phyloP scores from a whole-genome alignment of 495 filamentous ascomycete genomes.

The Aspergillus egyptiacus region DNA sequence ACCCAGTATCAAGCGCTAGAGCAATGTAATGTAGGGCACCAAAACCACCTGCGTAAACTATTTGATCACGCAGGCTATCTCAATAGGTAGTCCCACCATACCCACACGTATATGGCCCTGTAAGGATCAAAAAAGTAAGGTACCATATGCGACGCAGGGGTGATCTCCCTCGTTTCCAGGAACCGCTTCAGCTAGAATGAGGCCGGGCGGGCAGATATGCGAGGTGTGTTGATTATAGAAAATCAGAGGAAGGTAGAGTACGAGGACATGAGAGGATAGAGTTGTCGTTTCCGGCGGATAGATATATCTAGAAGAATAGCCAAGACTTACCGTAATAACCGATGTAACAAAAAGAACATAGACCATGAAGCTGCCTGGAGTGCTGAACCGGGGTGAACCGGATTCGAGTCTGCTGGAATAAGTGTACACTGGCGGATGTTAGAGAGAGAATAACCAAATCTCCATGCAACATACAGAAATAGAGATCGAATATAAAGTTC shows the following conservation, averaged over 20 bases:
- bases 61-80: conserved; percentile 67
- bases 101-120: conserved; percentile 68
- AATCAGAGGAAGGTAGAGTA: conserved; percentile 13
- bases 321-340: conserved; percentile 56
- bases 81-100: conserved; percentile 86
- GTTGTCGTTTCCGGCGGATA: background rate
- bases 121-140: conserved; percentile 69
- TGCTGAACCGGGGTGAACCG: conserved; percentile 52
- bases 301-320: background rate
- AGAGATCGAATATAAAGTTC: conserved; percentile 72
- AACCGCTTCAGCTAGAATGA: conserved; percentile 81
- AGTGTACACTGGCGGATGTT: conserved; percentile 50
- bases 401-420: conserved; percentile 60
- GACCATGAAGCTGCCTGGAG: conserved; percentile 62
- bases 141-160: conserved; percentile 66
- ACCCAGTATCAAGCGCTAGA: conserved; percentile 11
- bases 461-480: conserved; percentile 55
- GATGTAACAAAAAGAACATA: conserved; percentile 58
- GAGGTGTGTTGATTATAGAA: conserved; percentile 50
- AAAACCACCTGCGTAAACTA: conserved; percentile 67
- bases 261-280: background rate
- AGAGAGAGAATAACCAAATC: conserved; percentile 19
- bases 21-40: conserved; percentile 85
- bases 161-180: conserved; percentile 97
- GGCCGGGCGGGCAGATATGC: conserved; percentile 95